Base-by-base conservation (phyloP, 129 eudicot genomes). In the Pseudognaphalium luteoalbum region DNA sequence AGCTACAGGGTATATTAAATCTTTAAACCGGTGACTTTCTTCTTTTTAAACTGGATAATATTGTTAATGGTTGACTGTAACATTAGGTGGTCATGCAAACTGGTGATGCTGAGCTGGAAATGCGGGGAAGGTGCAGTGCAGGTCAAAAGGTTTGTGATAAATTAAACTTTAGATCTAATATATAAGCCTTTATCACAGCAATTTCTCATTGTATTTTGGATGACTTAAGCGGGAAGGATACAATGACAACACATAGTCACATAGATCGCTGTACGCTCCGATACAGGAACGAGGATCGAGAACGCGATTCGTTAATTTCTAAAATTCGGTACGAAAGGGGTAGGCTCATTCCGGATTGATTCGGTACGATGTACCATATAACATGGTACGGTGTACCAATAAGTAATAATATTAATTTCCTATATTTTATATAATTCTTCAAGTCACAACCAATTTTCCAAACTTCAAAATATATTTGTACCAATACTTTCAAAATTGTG, bases 121-220 rank as follows among this genome's bases (percentile, higher is more conserved):
- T 94, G 98, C 90, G 96, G 72, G 98, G 99, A 78, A 89, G 99
- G 82, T 94, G 98, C 76, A 94, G 98, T 87, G 97, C 99, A 25
- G 70, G 70, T 32, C 70, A 65, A 65, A 65, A 65, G 47, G 70
- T 65, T 6, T 14, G 47, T 65, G 25, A 65, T 34, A 33, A 15
- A 5, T 11, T 14, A 2, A 65, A 29, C 70, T 29, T 16, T 32
- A 32, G 42, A 32, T 64, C 20, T 7, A n/a, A 12, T 33, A 16
- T 33, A 16, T 14, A 65, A 15, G 19, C 41, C 41, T 30, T 61
- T 5, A 6, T 65, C 9, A 20, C 62, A 57, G 2, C 21, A 7
- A 33, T 64, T 28, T 30, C 42, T 17, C 33, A 61, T 25, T 22
- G 29, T 60, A 25, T 60, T 60, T 60, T 22, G 66, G 66, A 60